Evolutionary conservation across 805 yeast genomes (phyloP).

Genomic region (Ogataea nitratoaversa): DNA sequence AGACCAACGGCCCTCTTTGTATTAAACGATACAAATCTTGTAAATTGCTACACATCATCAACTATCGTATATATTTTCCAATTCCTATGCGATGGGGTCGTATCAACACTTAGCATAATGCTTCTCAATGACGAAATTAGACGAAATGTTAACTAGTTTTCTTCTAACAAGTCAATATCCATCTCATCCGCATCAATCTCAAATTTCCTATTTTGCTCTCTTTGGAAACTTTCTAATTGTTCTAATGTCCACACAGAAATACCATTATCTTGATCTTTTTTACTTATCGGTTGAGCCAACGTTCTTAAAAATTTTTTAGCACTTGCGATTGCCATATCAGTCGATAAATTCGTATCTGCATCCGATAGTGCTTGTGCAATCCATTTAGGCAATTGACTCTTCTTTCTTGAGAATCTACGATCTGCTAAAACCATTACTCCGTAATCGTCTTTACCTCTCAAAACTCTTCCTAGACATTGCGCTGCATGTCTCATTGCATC

Average conservation of each 20-base stretch:
- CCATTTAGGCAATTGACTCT: constrained; percentile 93
- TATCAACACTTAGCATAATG: no score
- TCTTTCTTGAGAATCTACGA: constrained; percentile 81
- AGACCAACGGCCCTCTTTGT: no score
- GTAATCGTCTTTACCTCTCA: constrained; percentile 97
- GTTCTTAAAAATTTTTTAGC: constrained; percentile 90
- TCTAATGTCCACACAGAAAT: constrained; percentile 87
- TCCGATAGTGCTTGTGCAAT: constrained; percentile 89
- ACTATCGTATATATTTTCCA: no score
- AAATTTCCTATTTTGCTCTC: constrained; percentile 36
- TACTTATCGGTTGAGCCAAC: constrained; percentile 90
- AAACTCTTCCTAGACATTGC: constrained; percentile 94
- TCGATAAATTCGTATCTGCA: constrained; percentile 86
- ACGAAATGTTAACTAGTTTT: no score
- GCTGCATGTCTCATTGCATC: constrained; percentile 99
- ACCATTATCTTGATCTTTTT: constrained; percentile 82
- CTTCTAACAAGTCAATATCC: constrained; percentile 10
- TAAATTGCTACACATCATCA: no score
- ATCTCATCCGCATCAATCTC: constrained; percentile 11
- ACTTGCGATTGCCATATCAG: constrained; percentile 95
- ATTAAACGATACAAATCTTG: no score
- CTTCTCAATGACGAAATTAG: no score
- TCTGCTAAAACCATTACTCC: constrained; percentile 99
- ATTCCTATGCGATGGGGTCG: no score
- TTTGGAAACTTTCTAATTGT: constrained; percentile 58